Conservation (phyloP, 179 eudicot species). For the Vitellaria paradoxa region DNA sequence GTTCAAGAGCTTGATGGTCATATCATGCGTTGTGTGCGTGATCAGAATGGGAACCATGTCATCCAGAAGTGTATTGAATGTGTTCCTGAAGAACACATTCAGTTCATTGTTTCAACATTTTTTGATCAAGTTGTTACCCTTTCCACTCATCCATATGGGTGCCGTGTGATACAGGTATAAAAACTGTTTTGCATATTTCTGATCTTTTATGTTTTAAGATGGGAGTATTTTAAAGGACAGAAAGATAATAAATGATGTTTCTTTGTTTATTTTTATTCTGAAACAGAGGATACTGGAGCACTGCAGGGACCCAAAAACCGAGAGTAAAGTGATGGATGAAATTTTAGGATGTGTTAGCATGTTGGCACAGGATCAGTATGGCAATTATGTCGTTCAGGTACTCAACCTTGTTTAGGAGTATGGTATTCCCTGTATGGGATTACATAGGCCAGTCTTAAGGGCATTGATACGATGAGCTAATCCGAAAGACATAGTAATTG, state of each 20-base stretch:
- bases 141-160: constrained; percentile 89
- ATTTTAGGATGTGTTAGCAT: constrained; percentile 62
- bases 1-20: constrained; percentile 79
- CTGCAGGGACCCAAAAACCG: constrained; percentile 58
- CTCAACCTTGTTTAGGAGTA: neutral
- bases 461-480: neutral
- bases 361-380: constrained; percentile 89
- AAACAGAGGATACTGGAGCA: constrained; percentile 80
- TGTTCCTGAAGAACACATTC: constrained; percentile 65
- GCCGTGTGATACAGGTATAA: constrained; percentile 91
- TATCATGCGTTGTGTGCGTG: constrained; percentile 81
- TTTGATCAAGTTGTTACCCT: constrained; percentile 75
- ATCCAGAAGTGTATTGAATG: constrained; percentile 90
- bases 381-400: constrained; percentile 92
- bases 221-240: neutral
- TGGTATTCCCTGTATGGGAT: neutral
- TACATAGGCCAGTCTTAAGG: neutral
- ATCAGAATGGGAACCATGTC: constrained; percentile 91
- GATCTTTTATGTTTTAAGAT: neutral
- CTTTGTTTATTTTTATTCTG: neutral
- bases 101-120: constrained; percentile 59
- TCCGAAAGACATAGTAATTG: neutral
- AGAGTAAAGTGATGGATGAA: constrained; percentile 71
- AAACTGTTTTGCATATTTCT: neutral
- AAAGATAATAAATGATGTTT: neutral